phyloP scores from a whole-genome alignment of 139 green algal genomes.

The Coelastrella sp. region DNA sequence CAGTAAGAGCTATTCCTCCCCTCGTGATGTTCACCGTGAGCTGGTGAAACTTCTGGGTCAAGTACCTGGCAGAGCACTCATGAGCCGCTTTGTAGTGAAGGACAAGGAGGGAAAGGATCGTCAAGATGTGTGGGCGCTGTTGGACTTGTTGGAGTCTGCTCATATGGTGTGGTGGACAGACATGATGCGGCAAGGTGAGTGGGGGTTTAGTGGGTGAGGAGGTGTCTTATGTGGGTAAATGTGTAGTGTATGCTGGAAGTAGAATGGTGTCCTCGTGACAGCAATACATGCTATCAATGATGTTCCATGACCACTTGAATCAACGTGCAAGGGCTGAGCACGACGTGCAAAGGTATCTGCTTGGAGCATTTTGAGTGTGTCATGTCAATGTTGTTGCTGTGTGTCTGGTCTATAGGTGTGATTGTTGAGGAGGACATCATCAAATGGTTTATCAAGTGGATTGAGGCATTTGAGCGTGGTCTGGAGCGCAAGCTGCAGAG shows the following conservation, averaged over 20 bases:
- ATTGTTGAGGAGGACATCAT: not conserved
- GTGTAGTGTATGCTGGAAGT: not conserved
- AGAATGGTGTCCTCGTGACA: not conserved
- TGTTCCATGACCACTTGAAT: too few relatives aligned
- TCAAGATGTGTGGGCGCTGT: not conserved
- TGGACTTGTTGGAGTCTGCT: not conserved
- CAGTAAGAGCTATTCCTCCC: too few relatives aligned
- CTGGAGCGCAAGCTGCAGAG: not conserved
- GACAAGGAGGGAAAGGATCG: not conserved
- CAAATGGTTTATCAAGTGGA: conserved; percentile 15
- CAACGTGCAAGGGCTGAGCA: too few relatives aligned
- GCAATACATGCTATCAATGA: too few relatives aligned
- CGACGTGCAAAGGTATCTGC: too few relatives aligned
- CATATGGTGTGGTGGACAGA: conserved; percentile 19
- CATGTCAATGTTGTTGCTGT: not conserved
- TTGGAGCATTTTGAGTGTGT: not conserved
- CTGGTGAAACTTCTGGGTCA: not conserved
- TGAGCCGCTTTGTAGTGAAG: not conserved
- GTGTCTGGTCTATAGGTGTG: not conserved
- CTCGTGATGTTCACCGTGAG: not conserved
- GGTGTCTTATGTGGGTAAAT: not conserved
- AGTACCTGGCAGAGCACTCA: not conserved
- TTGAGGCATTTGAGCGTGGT: conserved; percentile 1
- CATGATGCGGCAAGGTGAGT: not conserved
- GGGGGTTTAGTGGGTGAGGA: too few relatives aligned